Conservation (phyloP, 495 filamentous ascomycete genomes). For the Hypoxylon fragiforme region DNA sequence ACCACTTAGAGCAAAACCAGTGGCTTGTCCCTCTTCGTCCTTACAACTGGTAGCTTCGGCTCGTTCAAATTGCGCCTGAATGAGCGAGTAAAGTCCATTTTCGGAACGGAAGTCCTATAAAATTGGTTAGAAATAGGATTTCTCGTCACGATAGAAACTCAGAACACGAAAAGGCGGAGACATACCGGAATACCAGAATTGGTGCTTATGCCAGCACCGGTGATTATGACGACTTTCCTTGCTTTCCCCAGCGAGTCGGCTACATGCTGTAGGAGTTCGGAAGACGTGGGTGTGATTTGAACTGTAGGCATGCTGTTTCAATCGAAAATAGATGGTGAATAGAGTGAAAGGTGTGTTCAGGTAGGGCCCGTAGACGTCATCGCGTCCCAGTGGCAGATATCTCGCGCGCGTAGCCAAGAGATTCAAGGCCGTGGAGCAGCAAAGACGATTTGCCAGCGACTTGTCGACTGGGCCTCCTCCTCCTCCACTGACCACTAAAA, state of each 20-base stretch:
- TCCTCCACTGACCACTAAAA: background rate
- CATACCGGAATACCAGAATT: constrained; percentile 73
- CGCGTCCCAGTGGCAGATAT: background rate
- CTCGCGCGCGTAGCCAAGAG: background rate
- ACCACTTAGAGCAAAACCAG: constrained; percentile 37
- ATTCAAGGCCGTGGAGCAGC: background rate
- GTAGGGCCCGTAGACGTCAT: constrained; percentile 13
- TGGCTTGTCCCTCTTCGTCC: constrained; percentile 6
- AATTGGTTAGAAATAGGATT: constrained; percentile 35
- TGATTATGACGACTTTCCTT: constrained; percentile 66
- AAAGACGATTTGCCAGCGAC: background rate
- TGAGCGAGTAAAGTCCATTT: constrained; percentile 68
- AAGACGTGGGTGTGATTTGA: constrained; percentile 53
- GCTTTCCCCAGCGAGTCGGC: constrained; percentile 63
- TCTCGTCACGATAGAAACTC: background rate
- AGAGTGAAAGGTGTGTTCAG: constrained; percentile 3
- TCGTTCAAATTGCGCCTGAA: constrained; percentile 65
- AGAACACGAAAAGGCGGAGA: constrained; percentile 8
- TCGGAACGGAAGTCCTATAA: constrained; percentile 70
- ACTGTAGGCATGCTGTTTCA: constrained; percentile 55
- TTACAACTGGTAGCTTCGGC: constrained; percentile 36
- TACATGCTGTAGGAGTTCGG: constrained; percentile 60
- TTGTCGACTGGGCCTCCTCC: background rate
- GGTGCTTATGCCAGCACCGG: constrained; percentile 72
- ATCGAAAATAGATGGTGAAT: background rate